phyloP scores from a whole-genome alignment of 1,139 yeast species.

The Blastobotrys buckinghamii region DNA sequence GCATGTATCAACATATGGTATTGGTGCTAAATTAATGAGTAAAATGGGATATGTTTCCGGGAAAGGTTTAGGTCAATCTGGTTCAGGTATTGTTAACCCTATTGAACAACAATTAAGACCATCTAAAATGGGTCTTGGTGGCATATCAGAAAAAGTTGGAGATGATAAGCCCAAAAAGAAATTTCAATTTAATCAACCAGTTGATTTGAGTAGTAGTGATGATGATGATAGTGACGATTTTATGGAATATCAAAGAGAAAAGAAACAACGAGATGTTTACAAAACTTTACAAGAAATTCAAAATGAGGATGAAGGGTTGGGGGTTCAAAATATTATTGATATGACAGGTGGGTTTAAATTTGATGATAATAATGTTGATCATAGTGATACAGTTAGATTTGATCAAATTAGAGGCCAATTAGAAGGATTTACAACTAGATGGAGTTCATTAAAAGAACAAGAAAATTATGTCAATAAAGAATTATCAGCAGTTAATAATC shows the following conservation, averaged over 20 bases:
- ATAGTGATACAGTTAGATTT: neutral
- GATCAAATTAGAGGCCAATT: conserved; percentile 26
- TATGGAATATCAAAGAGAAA: neutral
- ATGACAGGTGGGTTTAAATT: conserved; percentile 21
- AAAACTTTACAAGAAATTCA: conserved; percentile 39
- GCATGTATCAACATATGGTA: conserved; percentile 51
- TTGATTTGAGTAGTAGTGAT: conserved; percentile 17
- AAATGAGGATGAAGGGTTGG: conserved; percentile 39
- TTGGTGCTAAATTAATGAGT: conserved; percentile 74
- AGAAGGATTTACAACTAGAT: conserved; percentile 24
- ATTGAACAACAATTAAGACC: conserved; percentile 66
- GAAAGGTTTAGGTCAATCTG: conserved; percentile 66
- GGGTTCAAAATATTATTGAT: conserved; percentile 28
- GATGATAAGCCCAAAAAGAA: conserved; percentile 17
- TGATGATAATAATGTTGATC: neutral
- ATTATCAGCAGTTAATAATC: conserved; percentile 18
- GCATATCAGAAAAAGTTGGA: conserved; percentile 38
- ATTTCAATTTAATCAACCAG: conserved; percentile 15
- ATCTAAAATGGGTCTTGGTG: conserved; percentile 64
- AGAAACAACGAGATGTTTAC: conserved; percentile 27
- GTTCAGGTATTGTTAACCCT: conserved; percentile 72
- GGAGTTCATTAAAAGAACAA: conserved; percentile 26
- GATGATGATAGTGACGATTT: conserved; percentile 3
- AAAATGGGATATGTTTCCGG: conserved; percentile 89
- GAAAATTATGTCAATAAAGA: conserved; percentile 23